A percentile compares a stretch with the other conserved stretches of the same genome.
Conservation (phyloP, 1,139 yeast species). For the Debaryomycetaceae sp. region DNA sequence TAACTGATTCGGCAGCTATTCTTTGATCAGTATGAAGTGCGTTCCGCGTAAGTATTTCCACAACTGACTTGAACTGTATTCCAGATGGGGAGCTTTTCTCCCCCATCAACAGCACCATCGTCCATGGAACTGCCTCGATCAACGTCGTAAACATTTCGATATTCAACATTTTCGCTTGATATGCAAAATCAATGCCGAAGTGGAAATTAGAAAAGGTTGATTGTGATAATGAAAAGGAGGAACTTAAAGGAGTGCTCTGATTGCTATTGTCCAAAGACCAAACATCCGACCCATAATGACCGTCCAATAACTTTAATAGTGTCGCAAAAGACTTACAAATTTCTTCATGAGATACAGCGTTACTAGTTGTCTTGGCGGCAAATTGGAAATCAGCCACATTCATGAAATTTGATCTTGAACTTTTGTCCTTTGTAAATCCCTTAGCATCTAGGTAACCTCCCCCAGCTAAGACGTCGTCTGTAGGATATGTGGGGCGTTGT, state of each 20-base stretch:
- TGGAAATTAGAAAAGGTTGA: constrained; percentile 46
- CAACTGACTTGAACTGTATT: constrained; percentile 54
- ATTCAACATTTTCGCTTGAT: constrained; percentile 36
- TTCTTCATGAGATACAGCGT: constrained; percentile 66
- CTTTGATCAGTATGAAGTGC: constrained; percentile 63
- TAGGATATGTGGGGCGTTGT: constrained; percentile 73
- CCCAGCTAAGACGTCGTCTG: constrained; percentile 45
- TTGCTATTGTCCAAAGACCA: constrained; percentile 21
- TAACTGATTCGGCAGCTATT: constrained; percentile 61
- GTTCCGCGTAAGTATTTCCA: constrained; percentile 74
- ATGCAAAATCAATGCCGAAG: constrained; percentile 47
- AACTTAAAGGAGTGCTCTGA: constrained; percentile 11
- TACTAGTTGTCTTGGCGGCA: constrained; percentile 42
- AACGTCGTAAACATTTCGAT: constrained; percentile 67
- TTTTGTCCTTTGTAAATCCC: neutral
- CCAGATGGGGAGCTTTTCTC: constrained; percentile 32
- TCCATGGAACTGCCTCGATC: constrained; percentile 69
- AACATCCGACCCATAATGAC: constrained; percentile 50
- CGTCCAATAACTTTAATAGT: constrained; percentile 58
- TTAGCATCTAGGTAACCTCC: neutral
- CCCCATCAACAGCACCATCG: constrained; percentile 40
- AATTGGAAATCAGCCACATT: constrained; percentile 27
- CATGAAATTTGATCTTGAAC: constrained; percentile 1
- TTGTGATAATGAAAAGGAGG: constrained; percentile 14
- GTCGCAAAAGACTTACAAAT: constrained; percentile 62